These are phyloP conservation scores for Smithsoniella earleae DNA, from an alignment of 163 green algal genomes.

Conservation along the genomic window DNA sequence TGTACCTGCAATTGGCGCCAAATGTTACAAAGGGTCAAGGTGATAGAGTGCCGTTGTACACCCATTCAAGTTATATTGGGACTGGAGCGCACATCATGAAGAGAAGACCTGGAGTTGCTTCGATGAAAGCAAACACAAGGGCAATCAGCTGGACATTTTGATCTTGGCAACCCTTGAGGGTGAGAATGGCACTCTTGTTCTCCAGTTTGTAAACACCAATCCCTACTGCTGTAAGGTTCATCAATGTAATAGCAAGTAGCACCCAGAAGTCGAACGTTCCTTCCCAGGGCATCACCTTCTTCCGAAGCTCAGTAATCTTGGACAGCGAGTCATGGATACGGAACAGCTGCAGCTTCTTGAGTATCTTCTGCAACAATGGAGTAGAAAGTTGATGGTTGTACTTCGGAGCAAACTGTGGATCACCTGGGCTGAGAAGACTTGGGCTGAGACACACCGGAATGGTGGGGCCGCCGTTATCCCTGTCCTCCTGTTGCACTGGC, in stretches of 20 bases:
- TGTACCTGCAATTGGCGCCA: too few relatives aligned
- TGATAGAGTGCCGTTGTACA: too few relatives aligned
- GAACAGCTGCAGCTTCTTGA: constrained; percentile 10
- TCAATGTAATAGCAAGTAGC: constrained; percentile 17
- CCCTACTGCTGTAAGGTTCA: constrained; percentile 13
- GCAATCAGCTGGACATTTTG: constrained; percentile 28
- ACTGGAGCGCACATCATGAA: constrained; percentile 21
- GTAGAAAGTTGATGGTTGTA: background rate
- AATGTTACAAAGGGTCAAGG: too few relatives aligned
- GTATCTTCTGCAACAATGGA: constrained; percentile 10
- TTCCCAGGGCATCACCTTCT: constrained; percentile 12
- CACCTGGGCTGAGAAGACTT: background rate
- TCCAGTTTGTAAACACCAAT: background rate
- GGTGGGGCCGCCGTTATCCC: constrained; percentile 15
- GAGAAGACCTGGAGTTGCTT: constrained; percentile 1
- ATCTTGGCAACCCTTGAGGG: background rate
- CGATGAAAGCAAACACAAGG: constrained; percentile 27
- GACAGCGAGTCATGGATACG: constrained; percentile 1
- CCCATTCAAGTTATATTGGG: too few relatives aligned
- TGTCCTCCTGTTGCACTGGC: background rate
- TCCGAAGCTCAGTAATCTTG: constrained; percentile 8
- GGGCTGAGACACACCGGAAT: constrained; percentile 24
- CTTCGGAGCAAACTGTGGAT: background rate
- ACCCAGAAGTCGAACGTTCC: constrained; percentile 29
- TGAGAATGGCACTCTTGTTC: constrained; percentile 15